phyloP scores from a whole-genome alignment of 208 protist genomes.

The Leishmania turanica region DNA sequence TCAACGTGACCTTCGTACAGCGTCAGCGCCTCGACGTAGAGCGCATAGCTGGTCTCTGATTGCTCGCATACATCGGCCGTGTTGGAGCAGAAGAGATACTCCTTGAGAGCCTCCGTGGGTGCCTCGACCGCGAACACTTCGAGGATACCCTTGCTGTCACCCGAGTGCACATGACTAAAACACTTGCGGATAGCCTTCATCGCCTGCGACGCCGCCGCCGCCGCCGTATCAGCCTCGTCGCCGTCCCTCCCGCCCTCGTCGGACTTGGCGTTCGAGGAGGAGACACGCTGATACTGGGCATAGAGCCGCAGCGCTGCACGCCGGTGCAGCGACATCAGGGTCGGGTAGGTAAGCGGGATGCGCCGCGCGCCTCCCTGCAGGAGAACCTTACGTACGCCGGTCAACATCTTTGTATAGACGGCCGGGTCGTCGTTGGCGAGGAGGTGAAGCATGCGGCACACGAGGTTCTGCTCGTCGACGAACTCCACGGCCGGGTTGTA shows the following conservation, averaged over 20 bases:
- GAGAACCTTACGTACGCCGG: conserved; percentile 86
- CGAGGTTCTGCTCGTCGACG: conserved; percentile 90
- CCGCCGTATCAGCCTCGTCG: neutral
- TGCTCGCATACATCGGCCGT: conserved; percentile 83
- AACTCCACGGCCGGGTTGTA: conserved; percentile 78
- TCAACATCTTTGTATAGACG: conserved; percentile 90
- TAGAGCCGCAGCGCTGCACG: conserved; percentile 60
- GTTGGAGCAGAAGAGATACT: conserved; percentile 87
- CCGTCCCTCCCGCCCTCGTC: conserved; percentile 3
- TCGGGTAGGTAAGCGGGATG: conserved; percentile 82
- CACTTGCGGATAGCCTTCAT: conserved; percentile 37
- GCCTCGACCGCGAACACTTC: conserved; percentile 58
- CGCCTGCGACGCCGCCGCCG: conserved; percentile 3
- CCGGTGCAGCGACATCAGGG: conserved; percentile 84
- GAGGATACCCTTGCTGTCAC: conserved; percentile 80
- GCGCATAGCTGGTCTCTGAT: conserved; percentile 86
- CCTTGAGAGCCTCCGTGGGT: conserved; percentile 63
- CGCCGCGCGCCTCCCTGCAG: conserved; percentile 86
- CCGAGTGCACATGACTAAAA: conserved; percentile 56
- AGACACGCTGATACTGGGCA: conserved; percentile 10
- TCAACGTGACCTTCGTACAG: conserved; percentile 95
- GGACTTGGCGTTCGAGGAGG: neutral
- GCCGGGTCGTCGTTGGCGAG: conserved; percentile 78
- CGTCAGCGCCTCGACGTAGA: conserved; percentile 89
- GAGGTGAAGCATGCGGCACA: conserved; percentile 93